Percentiles rank a stretch among this genome's conserved stretches.
Evolutionary conservation across 1,139 yeast genomes (phyloP).

Genomic region (Diutina ranongensis): DNA sequence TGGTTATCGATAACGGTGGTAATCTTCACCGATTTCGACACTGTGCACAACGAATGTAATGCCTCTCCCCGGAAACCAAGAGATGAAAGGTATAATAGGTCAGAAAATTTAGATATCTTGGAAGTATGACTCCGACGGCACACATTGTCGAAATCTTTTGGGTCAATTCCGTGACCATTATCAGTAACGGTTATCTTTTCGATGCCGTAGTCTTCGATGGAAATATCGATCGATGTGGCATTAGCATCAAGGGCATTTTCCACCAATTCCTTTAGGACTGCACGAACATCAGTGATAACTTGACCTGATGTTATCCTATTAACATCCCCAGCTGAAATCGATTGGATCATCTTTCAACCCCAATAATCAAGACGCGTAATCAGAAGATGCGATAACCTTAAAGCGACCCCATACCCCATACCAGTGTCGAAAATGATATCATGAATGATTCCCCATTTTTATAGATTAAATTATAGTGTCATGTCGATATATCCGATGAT

Average conservation of each 20-base stretch:
- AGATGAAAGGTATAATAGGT: background rate
- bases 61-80: slow-evolving; percentile 87
- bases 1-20: slow-evolving; percentile 39
- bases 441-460: no score
- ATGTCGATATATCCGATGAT: no score
- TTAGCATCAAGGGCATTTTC: slow-evolving; percentile 26
- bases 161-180: slow-evolving; percentile 3
- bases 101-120: background rate
- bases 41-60: slow-evolving; percentile 56
- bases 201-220: background rate
- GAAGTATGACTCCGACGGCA: background rate
- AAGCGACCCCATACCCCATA: no score
- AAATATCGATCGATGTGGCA: slow-evolving; percentile 19
- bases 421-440: no score
- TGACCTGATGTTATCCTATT: slow-evolving; percentile 85
- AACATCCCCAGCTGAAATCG: slow-evolving; percentile 38
- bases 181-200: background rate
- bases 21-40: slow-evolving; percentile 37
- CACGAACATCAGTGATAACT: slow-evolving; percentile 68
- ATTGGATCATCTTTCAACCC: slow-evolving; percentile 17
- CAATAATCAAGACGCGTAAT: no score
- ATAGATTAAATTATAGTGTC: no score
- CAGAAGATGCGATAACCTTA: no score
- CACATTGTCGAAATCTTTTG: background rate
- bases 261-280: slow-evolving; percentile 44